Base-by-base conservation (phyloP, 768 basidiomycete species). In the Boletus coccyginus region DNA sequence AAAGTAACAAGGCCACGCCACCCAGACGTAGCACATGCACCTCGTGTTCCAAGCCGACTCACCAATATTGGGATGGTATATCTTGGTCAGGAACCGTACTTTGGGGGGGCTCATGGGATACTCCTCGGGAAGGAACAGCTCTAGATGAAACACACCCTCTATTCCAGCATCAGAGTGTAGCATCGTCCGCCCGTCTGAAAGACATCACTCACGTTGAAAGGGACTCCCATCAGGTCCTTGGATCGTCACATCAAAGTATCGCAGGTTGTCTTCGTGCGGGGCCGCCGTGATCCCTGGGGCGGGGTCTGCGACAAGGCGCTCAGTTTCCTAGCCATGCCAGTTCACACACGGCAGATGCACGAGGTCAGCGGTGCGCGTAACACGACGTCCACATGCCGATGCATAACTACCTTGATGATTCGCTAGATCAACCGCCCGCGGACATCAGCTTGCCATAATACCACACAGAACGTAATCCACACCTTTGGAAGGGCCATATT, bases 1-100 rank as follows among this genome's bases (percentile, higher is more conserved):
- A 44, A 49, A 56, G 35, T 17, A 50, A 58, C 46, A 52, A n/a
- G 52, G 58, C 53, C 61, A 66, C 63, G 31, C 52, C 46, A 43
- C 46, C 49, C 43, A n/a, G 51, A 48, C 39, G 53, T 36, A 35
- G 39, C 55, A 38, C 45, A n/a, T 45, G 44, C 43, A n/a, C 42
- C 49, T 19, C 42, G 12, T 55, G 42, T 17, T 39, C 6, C 17
- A 53, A 44, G 47, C 32, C 46, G 46, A 74, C 91, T 66, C 69
- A 97, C 96, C 96, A 76, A 99, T 99, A 73, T 99, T 99, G 46
- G 97, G 95, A 74, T 98, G 94, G 78, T 96, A 95, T 78, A 98
- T 96, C 87, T 94, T 95, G 54, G 95, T 97, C 64, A 97, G 77
- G 77, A 96, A 98, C 62, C 96, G 82, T 55, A 99, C 97, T 76